phyloP scores from a whole-genome alignment of 1,284 basidiomycete genomes.

The Melampsora larici-populina region DNA sequence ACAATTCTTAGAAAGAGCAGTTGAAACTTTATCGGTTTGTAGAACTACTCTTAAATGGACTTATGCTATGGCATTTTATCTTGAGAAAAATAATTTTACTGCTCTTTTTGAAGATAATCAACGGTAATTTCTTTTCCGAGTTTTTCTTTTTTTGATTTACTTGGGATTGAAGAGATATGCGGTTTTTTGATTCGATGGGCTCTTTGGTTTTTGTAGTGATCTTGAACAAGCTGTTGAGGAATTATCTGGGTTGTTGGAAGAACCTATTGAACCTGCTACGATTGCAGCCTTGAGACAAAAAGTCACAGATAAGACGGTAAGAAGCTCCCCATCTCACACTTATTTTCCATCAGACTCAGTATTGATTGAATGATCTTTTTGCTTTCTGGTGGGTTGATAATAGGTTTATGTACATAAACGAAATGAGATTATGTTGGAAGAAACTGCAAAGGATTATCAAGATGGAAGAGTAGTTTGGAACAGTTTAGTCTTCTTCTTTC shows the following conservation, averaged over 20 bases:
- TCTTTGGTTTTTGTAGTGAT: constrained; percentile 61
- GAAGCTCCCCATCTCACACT: constrained; percentile 48
- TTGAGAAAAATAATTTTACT: constrained; percentile 81
- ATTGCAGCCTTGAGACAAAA: constrained; percentile 80
- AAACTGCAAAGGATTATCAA: constrained; percentile 83
- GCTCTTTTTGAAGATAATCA: constrained; percentile 97
- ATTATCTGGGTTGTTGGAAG: constrained; percentile 84
- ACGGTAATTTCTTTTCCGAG: constrained; percentile 58
- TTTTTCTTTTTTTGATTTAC: constrained; percentile 18
- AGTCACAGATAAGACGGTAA: constrained; percentile 86
- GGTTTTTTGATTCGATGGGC: neutral
- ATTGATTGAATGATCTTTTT: no score
- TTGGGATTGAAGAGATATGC: neutral
- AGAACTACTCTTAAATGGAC: constrained; percentile 98
- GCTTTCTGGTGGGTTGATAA: constrained; percentile 19
- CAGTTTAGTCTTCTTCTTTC: constrained; percentile 5
- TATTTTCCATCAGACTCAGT: no score
- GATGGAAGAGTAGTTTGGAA: constrained; percentile 63
- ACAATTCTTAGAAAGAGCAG: constrained; percentile 96
- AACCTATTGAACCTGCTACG: constrained; percentile 77
- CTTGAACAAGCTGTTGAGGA: constrained; percentile 93
- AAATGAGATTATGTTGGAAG: constrained; percentile 88
- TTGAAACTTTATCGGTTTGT: constrained; percentile 74
- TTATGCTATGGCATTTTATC: constrained; percentile 98
- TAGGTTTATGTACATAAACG: constrained; percentile 94